Evolutionary conservation across 495 filamentous ascomycete genomes (phyloP), one percentile per base, ranked within the genome.

Genomic region (Parathielavia hyrcaniae): DNA sequence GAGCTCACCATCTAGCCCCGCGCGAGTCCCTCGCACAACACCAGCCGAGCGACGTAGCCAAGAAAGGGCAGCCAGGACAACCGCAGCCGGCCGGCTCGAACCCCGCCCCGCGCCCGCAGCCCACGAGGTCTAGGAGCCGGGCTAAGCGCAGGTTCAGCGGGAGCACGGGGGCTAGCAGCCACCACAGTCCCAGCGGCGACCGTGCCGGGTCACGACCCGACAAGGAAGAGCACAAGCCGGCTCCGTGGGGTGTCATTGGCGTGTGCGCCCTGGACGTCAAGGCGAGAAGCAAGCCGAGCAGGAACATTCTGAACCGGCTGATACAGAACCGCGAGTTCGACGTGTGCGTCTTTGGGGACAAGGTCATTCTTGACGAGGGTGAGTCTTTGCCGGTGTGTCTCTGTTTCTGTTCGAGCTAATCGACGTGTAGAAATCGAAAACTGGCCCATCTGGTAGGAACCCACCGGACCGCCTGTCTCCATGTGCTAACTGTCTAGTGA

Each of bases 181-280:
- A 76, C 66, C 73, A 80, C 59, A 86, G 83, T 53, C 83, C 83
- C 14, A 81, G 79, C 61, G 80, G 81, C 57, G 82, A 84, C 14
- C 72, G 79, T 20, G 58, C 53, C 16, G 69, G 70, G 6, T 51
- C 71, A 40, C 58, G 71, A 12, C 70, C 64, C 43, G 75, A 80
- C 48, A 78, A 77, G 55, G 77, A 80, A 60, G 79, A 80, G 64
- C 61, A 61, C n/a, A 79, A 75, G 58, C 71, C 75, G 4, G 74
- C 77, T 1, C 76, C 79, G 1, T 77, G 69, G 64, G 80, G 80
- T 17, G 73, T 81, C 47, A 93, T 99, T 64, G 93, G 93, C 40
- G 89, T 99, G 16, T 99, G 93, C 71, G 93, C 93, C 8, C 73
- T 99, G 52, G 93, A 99, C 77, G 80, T 90, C 55, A 99, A 99